These are phyloP conservation scores for Phragmites australis DNA, from an alignment of 176 grass and related monocot genomes.

Conservation along the genomic window DNA sequence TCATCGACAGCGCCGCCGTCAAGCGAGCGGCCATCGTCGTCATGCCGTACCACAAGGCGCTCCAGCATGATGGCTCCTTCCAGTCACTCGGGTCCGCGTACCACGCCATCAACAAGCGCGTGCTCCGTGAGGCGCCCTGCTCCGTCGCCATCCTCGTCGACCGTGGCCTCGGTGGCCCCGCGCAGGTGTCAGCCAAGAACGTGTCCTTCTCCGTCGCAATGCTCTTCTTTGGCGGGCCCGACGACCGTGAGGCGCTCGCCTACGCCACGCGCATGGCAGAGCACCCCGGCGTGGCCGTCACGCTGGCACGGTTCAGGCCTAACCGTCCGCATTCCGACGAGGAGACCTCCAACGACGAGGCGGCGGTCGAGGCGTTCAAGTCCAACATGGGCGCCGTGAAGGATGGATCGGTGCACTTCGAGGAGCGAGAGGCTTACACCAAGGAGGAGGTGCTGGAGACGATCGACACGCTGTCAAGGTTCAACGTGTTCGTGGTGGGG, in stretches of 20 bases:
- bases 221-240: constrained; percentile 77
- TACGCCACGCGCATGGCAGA: constrained; percentile 69
- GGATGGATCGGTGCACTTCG: constrained; percentile 41
- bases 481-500: constrained; percentile 57
- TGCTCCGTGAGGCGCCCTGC: constrained; percentile 69
- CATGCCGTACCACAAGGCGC: constrained; percentile 71
- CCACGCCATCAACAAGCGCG: constrained; percentile 66
- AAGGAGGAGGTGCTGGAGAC: constrained; percentile 38
- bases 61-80: constrained; percentile 61
- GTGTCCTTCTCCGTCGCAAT: constrained; percentile 45
- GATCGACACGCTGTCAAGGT: constrained; percentile 27
- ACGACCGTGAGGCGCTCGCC: constrained; percentile 79
- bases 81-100: constrained; percentile 53
- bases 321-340: background rate
- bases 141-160: constrained; percentile 74
- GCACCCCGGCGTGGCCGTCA: constrained; percentile 57
- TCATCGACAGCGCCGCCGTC: constrained; percentile 51
- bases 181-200: constrained; percentile 60
- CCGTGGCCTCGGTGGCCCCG: constrained; percentile 71
- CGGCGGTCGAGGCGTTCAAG: constrained; percentile 41
- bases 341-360: constrained; percentile 27
- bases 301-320: constrained; percentile 39
- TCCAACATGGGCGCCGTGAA: background rate
- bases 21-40: constrained; percentile 65
- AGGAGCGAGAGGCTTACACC: background rate